Conservation (phyloP, 2,329 filamentous ascomycete genomes). For the Anisogramma anomala region DNA sequence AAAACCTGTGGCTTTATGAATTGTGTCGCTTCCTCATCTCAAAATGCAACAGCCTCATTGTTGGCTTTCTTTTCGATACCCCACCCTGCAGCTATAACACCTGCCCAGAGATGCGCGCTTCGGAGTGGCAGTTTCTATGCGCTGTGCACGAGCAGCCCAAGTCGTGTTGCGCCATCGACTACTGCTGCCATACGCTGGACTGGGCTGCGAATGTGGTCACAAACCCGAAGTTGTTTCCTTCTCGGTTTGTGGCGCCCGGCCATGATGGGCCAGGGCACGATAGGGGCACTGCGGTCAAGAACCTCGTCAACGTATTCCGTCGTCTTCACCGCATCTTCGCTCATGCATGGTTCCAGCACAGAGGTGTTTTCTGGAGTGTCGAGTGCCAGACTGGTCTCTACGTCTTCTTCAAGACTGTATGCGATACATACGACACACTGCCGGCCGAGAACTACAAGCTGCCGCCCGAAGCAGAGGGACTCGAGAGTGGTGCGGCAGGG, state of each 20-base stretch:
- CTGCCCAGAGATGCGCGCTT: conserved; percentile 96
- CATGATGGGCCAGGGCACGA: conserved; percentile 50
- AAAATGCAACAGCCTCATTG: conserved; percentile 84
- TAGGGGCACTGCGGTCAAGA: conserved; percentile 57
- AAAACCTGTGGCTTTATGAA: conserved; percentile 92
- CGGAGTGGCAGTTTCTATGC: conserved; percentile 98
- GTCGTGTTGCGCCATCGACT: conserved; percentile 95
- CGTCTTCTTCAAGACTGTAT: conserved; percentile 93
- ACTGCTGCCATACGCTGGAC: conserved; percentile 96
- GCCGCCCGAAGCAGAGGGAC: conserved; percentile 80
- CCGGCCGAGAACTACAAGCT: conserved; percentile 94
- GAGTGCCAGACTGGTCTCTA: conserved; percentile 88
- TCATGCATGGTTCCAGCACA: conserved; percentile 97
- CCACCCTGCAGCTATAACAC: conserved; percentile 81
- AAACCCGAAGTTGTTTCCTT: conserved; percentile 90
- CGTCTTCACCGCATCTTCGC: conserved; percentile 93
- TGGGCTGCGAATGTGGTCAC: conserved; percentile 94
- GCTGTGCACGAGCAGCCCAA: conserved; percentile 95
- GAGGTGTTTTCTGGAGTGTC: conserved; percentile 87
- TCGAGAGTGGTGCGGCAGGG: conserved; percentile 35
- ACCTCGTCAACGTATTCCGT: conserved; percentile 89
- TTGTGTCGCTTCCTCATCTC: conserved; percentile 91
- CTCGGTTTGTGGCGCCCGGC: conserved; percentile 54
- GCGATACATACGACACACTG: conserved; percentile 79
- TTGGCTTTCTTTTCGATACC: conserved; percentile 82